Base-by-base conservation (phyloP, 2,329 filamentous ascomycete species). In the Colletotrichum cereale region DNA sequence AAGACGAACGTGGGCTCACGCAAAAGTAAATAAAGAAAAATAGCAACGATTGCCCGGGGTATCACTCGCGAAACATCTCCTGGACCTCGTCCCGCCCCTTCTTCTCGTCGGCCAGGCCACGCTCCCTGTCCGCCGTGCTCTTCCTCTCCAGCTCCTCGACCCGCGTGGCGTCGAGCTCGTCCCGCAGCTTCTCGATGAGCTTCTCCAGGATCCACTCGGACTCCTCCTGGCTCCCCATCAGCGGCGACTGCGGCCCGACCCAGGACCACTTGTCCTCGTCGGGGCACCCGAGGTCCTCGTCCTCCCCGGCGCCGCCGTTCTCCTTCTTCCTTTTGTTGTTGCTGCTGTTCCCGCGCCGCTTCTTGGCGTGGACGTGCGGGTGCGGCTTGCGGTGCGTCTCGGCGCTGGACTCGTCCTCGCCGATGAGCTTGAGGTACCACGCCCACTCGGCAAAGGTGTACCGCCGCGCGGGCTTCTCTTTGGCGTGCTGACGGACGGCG, bases 381-480 rank as follows among this genome's bases (percentile, higher is more conserved):
- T 73, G 74, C 8, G 80, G 80, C 68, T 82, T 84, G n/a, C 84
- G 79, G 76, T 91, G 89, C 24, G 81, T 86, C 7, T 82, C 79
- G 2, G 86, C 81, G 73, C 83, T 83, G 66, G 80, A 81, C 76
- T 91, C 89, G 77, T 91, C 88, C 76, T 91, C 88, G 57, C 89
- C 89, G n/a, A 97, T 93, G 40, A 97, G 85, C 29, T 89, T 88
- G 10, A 95, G 91, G 75, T 94, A 96, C 84, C 93, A 93, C 0
- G 92, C 92, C 95, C 95, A 97, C 78, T 97, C 92, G 75, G 95
- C 90, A 74, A 95, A 98, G 0, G 84, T 86, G 79, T 97, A 98
- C 65, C 86, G 87, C 66, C 90, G 90, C 0, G 87, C 85, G 2
- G 88, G 86, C 5, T 85, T 80, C 55, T 84, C 80, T 24, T 88